Conservation (phyloP, 2,329 filamentous ascomycete species). For the Lecanicillium sp. region DNA sequence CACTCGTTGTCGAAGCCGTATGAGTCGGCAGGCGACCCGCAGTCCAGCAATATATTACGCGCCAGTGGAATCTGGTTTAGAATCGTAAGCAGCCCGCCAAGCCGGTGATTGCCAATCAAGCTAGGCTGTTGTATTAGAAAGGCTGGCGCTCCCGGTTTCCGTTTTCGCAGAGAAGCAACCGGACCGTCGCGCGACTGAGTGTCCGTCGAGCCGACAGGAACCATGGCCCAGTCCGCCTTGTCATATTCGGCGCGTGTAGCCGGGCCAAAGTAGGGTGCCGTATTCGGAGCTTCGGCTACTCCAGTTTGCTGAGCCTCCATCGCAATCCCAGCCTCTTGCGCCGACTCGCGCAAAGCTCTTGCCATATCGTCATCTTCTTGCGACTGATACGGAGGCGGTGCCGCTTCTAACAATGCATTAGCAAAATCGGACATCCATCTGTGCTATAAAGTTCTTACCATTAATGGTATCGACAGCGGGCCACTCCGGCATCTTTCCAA, state of each 20-base stretch:
- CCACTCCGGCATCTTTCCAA: constrained; percentile 43
- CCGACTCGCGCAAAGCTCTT: constrained; percentile 47
- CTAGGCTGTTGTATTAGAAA: constrained; percentile 36
- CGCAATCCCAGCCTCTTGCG: constrained; percentile 39
- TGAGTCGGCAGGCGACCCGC: constrained; percentile 28
- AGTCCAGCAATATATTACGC: constrained; percentile 44
- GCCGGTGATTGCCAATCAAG: constrained; percentile 27
- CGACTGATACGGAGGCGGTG: constrained; percentile 24
- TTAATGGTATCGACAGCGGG: constrained; percentile 30
- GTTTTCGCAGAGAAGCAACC: constrained; percentile 34
- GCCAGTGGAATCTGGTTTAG: constrained; percentile 51
- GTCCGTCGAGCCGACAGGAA: constrained; percentile 28
- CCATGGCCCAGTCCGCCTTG: constrained; percentile 49
- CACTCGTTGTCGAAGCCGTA: constrained; percentile 51
- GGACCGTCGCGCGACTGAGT: constrained; percentile 14
- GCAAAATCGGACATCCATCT: no score
- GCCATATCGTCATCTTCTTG: constrained; percentile 49
- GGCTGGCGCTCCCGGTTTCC: constrained; percentile 34
- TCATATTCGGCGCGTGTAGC: constrained; percentile 50
- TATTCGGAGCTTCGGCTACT: background rate
- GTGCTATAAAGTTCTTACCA: no score
- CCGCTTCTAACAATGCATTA: constrained; percentile 24
- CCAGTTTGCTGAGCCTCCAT: constrained; percentile 33
- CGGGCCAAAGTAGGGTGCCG: constrained; percentile 44
- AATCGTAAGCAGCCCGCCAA: constrained; percentile 50